Evolutionary conservation across 257 asterid genomes (phyloP).

Genomic region (Solanum chilense): DNA sequence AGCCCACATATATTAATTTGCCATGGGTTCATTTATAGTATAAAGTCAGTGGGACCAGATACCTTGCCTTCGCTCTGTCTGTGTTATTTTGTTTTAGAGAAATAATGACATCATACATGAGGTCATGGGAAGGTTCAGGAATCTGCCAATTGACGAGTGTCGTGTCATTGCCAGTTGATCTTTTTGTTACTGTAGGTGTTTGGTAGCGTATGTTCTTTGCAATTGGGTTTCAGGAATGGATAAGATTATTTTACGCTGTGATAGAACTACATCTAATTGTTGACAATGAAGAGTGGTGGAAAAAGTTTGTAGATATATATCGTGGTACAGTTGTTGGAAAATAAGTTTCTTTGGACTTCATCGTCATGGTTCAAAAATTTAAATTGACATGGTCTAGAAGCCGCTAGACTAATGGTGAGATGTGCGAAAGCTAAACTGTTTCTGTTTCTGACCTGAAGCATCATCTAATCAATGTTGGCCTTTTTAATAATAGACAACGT

Average conservation of each 20-base stretch:
- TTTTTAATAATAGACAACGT: background rate
- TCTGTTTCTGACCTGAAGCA: background rate
- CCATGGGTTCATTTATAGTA: background rate
- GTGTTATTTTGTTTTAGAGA: background rate
- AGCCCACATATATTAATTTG: background rate
- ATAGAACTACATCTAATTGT: background rate
- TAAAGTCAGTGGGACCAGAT: background rate
- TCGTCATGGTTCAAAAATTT: background rate
- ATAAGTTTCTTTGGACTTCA: background rate
- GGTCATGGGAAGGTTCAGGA: background rate
- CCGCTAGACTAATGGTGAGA: background rate
- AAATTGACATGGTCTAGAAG: background rate
- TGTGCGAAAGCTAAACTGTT: background rate
- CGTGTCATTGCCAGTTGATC: background rate
- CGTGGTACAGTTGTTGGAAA: background rate
- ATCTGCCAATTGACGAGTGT: background rate
- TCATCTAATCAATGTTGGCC: background rate
- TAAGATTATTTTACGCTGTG: background rate
- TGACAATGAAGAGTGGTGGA: background rate
- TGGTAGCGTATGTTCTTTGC: background rate
- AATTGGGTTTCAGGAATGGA: background rate
- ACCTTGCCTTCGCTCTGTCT: background rate
- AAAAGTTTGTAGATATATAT: background rate
- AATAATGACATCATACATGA: background rate
- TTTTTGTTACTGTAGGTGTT: background rate